Conservation (phyloP, 805 yeast genomes). For the Cyberlindnera galapagoensis region DNA sequence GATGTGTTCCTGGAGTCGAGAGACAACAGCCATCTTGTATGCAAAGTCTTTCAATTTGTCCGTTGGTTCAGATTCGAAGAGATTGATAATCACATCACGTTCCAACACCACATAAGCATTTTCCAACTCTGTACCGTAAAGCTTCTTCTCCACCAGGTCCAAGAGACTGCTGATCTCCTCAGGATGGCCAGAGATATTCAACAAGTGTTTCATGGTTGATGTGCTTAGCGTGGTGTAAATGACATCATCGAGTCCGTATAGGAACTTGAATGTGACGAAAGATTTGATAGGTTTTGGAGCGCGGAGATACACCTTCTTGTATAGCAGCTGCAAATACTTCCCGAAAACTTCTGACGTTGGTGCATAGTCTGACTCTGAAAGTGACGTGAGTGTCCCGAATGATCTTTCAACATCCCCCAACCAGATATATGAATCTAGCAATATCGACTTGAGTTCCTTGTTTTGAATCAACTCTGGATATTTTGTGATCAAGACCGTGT, state of each 20-base stretch:
- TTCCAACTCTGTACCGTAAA: background rate
- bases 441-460: slow-evolving; percentile 1
- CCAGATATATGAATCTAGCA: slow-evolving; percentile 1
- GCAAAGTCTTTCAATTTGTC: background rate
- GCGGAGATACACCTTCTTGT: slow-evolving; percentile 1
- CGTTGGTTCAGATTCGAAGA: background rate
- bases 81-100: background rate
- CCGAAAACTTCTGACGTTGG: slow-evolving; percentile 1
- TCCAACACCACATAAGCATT: too few relatives aligned
- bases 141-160: slow-evolving; percentile 8
- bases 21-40: slow-evolving; percentile 5
- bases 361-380: background rate
- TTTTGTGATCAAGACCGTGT: background rate
- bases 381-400: too few relatives aligned
- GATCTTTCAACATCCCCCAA: too few relatives aligned
- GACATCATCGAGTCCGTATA: slow-evolving; percentile 8
- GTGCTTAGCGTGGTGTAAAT: slow-evolving; percentile 7
- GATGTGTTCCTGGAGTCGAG: slow-evolving; percentile 3
- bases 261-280: background rate
- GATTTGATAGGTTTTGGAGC: background rate
- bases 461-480: slow-evolving; percentile 4
- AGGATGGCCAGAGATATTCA: slow-evolving; percentile 2
- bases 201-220: background rate
- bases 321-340: slow-evolving; percentile 3
- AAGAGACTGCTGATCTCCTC: slow-evolving; percentile 8